Evolutionary conservation across 2,329 filamentous ascomycete species (phyloP).

Genomic region (Xylariaceae sp.): DNA sequence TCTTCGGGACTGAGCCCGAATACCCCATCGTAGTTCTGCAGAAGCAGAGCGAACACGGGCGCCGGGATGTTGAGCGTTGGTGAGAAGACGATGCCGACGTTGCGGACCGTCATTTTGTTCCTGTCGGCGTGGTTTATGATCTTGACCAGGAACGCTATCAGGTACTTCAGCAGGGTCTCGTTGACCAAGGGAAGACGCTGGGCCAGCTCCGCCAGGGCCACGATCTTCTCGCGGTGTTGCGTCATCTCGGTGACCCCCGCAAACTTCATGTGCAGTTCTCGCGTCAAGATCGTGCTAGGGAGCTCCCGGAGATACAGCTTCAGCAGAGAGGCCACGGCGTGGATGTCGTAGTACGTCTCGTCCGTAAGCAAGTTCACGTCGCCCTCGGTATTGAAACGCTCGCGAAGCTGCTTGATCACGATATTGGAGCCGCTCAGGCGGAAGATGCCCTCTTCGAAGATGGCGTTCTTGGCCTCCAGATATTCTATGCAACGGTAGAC

Average conservation of each 20-base stretch:
- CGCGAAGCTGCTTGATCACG: slow-evolving; percentile 81
- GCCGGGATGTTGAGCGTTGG: slow-evolving; percentile 94
- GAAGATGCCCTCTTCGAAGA: slow-evolving; percentile 90
- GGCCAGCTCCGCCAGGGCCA: slow-evolving; percentile 68
- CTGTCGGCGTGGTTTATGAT: slow-evolving; percentile 84
- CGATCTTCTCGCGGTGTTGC: slow-evolving; percentile 68
- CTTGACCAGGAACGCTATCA: slow-evolving; percentile 82
- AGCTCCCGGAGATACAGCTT: slow-evolving; percentile 92
- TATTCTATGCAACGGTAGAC: slow-evolving; percentile 96
- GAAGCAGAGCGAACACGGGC: slow-evolving; percentile 85
- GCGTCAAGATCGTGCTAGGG: slow-evolving; percentile 82
- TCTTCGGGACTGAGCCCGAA: slow-evolving; percentile 67
- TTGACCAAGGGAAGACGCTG: slow-evolving; percentile 75
- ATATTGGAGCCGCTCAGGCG: slow-evolving; percentile 93
- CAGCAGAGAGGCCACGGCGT: slow-evolving; percentile 87
- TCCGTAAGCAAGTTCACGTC: slow-evolving; percentile 82
- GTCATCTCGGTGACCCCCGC: slow-evolving; percentile 73
- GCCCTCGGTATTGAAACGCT: slow-evolving; percentile 88
- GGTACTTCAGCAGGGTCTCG: slow-evolving; percentile 69
- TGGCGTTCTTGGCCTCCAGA: slow-evolving; percentile 72
- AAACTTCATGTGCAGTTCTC: slow-evolving; percentile 86
- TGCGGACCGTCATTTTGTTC: slow-evolving; percentile 98
- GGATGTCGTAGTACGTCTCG: slow-evolving; percentile 85
- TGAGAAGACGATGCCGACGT: slow-evolving; percentile 96
- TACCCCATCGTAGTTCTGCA: slow-evolving; percentile 82